These are phyloP conservation scores for Coleophoma eucalyptorum DNA, from an alignment of 2,329 filamentous ascomycete species.

Conservation along the genomic window DNA sequence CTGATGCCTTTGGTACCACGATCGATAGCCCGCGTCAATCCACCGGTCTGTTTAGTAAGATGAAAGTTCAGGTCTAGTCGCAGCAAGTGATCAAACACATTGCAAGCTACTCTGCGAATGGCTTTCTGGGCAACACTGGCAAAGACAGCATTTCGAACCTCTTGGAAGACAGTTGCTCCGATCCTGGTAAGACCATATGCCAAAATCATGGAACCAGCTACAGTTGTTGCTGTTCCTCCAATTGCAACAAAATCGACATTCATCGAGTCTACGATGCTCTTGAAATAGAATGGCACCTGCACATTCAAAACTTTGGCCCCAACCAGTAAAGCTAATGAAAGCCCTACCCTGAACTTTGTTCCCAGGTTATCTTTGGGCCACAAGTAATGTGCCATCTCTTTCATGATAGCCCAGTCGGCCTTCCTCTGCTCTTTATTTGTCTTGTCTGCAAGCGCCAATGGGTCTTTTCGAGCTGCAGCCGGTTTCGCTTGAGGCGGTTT, in stretches of 20 bases:
- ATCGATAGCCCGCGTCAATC: slow-evolving; percentile 89
- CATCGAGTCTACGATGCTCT: slow-evolving; percentile 95
- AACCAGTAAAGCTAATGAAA: slow-evolving; percentile 79
- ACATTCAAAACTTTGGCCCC: slow-evolving; percentile 96
- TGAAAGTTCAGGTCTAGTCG: slow-evolving; percentile 92
- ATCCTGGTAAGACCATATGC: slow-evolving; percentile 89
- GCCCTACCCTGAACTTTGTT: slow-evolving; percentile 78
- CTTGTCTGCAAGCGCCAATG: slow-evolving; percentile 61
- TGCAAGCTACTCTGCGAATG: slow-evolving; percentile 83
- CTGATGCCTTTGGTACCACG: slow-evolving; percentile 98
- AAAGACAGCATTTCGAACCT: slow-evolving; percentile 93
- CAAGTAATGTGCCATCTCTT: slow-evolving; percentile 92
- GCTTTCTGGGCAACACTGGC: slow-evolving; percentile 96
- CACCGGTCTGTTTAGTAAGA: slow-evolving; percentile 89
- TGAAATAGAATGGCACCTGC: slow-evolving; percentile 98
- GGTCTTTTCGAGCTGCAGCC: slow-evolving; percentile 37
- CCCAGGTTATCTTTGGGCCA: slow-evolving; percentile 89
- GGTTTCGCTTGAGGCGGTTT: slow-evolving; percentile 13
- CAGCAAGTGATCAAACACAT: slow-evolving; percentile 88
- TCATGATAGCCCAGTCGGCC: slow-evolving; percentile 98
- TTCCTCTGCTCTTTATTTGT: slow-evolving; percentile 85
- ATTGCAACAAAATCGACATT: slow-evolving; percentile 86
- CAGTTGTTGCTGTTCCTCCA: slow-evolving; percentile 84
- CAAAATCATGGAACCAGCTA: slow-evolving; percentile 89
- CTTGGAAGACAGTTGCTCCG: slow-evolving; percentile 85